Evolutionary conservation across 2,329 filamentous ascomycete species (phyloP), one percentile per base, ranked within the genome.

Genomic region (Cladosporium austrohemisphaericum): DNA sequence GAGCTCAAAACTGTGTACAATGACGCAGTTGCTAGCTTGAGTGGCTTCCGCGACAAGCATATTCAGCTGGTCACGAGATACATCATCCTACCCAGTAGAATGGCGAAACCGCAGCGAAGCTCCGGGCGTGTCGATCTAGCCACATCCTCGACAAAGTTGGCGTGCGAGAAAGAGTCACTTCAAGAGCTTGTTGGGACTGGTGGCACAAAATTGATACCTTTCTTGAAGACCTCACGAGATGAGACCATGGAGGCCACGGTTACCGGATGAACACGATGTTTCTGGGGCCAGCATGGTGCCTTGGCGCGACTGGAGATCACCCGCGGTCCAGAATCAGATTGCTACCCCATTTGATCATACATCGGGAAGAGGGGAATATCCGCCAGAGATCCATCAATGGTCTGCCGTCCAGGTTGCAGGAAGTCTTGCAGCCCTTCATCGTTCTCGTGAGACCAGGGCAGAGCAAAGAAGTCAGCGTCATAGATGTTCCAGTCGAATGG

Each of bases 11-110:
- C 62, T 6, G 70, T 75, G 4, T 78, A 73, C 60, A 75, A 77
- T 32, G 61, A 66, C 3, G 72, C 73, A 2, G 67, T 77, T 0
- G 60, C 69, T 40, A 66, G 70, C 8, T 61, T 79, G 10, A 70
- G 69, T 4, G 56, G 59, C 0, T 76, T 79, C 54, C 71, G 76
- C 0, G 73, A 77, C 51, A 71, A 70, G 41, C 76, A 79, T 51
- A 75, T 79, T 36, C 70, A 73, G 50, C 70, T 79, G 19, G 76
- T 79, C 1, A 72, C 76, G 1, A 63, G 75, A 32, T 79, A 78
- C 53, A 77, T 79, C 49, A 70, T 79, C 41, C 68, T 73, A 36
- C 72, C 74, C 1, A 59, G 55, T 35, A 53, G 57, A 35, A 57
- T 49, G 32, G 49, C 50, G 11, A 58, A 50, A 49, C 52, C 50